Conservation (phyloP, 2,329 filamentous ascomycete genomes). For the Trichoderma afroharzianum region DNA sequence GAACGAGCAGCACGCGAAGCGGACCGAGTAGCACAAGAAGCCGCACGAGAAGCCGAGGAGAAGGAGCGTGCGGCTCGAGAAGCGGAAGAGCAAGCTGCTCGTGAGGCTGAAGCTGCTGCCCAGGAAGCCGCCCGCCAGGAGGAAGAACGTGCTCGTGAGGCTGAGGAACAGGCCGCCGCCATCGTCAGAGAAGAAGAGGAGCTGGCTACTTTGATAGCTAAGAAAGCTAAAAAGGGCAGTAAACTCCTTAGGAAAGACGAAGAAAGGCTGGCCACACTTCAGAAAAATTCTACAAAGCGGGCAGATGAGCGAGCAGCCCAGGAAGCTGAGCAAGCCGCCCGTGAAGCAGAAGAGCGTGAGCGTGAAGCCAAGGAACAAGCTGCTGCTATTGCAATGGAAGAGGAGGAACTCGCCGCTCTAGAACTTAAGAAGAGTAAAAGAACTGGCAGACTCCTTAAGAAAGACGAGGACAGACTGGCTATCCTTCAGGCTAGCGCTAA, state of each 20-base stretch:
- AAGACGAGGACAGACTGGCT: slow-evolving; percentile 7
- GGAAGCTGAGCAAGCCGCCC: slow-evolving; percentile 25
- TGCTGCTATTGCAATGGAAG: slow-evolving; percentile 31
- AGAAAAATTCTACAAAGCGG: neutral
- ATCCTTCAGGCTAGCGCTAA: slow-evolving; percentile 23
- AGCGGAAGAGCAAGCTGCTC: slow-evolving; percentile 17
- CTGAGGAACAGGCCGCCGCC: slow-evolving; percentile 18
- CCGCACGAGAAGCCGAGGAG: slow-evolving; percentile 18
- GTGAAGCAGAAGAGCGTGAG: slow-evolving; percentile 20
- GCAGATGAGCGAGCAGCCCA: slow-evolving; percentile 20
- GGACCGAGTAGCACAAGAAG: slow-evolving; percentile 20
- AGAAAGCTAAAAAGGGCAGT: slow-evolving; percentile 23
- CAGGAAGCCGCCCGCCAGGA: slow-evolving; percentile 19
- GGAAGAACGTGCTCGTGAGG: slow-evolving; percentile 20
- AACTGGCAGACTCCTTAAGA: neutral
- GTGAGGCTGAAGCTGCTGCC: slow-evolving; percentile 19
- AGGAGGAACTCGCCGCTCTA: slow-evolving; percentile 39
- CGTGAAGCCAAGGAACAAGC: slow-evolving; percentile 20
- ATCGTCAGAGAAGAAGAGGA: slow-evolving; percentile 37
- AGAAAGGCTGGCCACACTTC: neutral
- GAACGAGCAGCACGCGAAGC: slow-evolving; percentile 9
- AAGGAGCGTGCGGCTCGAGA: slow-evolving; percentile 13
- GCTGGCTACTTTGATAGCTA: slow-evolving; percentile 38
- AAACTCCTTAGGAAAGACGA: slow-evolving; percentile 19
- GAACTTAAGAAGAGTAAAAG: slow-evolving; percentile 28